Base-by-base conservation (phyloP, 768 basidiomycete species). In the Auricularia heimuer region DNA sequence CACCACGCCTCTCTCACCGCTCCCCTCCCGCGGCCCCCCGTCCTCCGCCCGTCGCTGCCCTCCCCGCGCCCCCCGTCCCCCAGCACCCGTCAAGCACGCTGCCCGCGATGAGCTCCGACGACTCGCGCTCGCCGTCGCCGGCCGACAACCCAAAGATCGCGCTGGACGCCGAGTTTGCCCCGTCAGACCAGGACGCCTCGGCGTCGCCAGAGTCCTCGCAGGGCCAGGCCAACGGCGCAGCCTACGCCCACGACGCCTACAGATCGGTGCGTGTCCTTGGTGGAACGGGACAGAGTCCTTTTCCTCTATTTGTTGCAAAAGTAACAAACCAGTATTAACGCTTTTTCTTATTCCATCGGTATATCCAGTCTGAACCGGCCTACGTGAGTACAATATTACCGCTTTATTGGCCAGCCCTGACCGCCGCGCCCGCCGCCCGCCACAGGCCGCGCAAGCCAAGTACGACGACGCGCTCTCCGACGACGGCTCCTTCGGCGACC, bases 401-500 rank as follows among this genome's bases (percentile, higher is more conserved):
- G 47, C 47, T 2, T 51, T 18, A 14, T 16, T 51, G 1, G 4
- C 4, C 16, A 18, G 7, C 47, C 21, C 47, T 12, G 11, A 16
- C 47, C 47, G 47, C 18, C 47, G 21, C 18, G 1, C 21, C 47
- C 21, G 47, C 14, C 21, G 18, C 47, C 10, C 47, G 11, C 11
- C 18, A 12, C 47, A 51, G 47, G 6, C 47, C 47, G 47, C 47
- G 6, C 47, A 51, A 18, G 47, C 47, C 47, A 16, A 51, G 16
- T 67, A 65, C 61, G 66, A 67, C 54, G 67, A 67, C 42, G 64
- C 34, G n/a, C 64, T 64, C n/a, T 67, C 67, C 12, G 64, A 67
- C 54, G 67, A 65, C 12, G 65, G 62, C n/a, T 56, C 64, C 4
- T 67, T 62, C 54, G 67, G 60, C 7, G 67, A 67, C 54, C 58